Evolutionary conservation across 805 yeast species (phyloP).

Genomic region (Teunomyces pallodes): DNA sequence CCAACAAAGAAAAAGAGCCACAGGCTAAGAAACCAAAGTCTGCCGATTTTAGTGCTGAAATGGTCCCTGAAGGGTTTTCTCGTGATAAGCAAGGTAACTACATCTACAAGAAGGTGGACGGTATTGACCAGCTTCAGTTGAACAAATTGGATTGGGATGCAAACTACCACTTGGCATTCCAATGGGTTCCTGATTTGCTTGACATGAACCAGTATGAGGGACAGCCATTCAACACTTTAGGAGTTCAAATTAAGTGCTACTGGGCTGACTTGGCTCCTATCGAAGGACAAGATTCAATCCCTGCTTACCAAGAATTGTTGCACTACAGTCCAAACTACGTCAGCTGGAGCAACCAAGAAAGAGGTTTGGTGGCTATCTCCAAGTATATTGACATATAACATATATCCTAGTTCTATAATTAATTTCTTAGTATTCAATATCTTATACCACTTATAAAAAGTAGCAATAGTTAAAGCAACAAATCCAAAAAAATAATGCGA

Average conservation of each 20-base stretch:
- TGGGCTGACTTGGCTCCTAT: conserved; percentile 73
- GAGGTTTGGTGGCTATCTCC: conserved; percentile 66
- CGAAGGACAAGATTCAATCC: conserved; percentile 40
- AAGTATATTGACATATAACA: conserved; percentile 41
- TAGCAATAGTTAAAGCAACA: not conserved
- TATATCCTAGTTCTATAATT: not conserved
- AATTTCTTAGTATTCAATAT: not conserved
- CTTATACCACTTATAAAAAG: not conserved
- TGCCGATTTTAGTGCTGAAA: conserved; percentile 7
- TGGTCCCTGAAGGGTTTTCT: conserved; percentile 47
- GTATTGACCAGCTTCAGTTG: conserved; percentile 62
- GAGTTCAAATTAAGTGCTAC: conserved; percentile 61
- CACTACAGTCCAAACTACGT: conserved; percentile 65
- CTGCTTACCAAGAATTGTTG: conserved; percentile 70
- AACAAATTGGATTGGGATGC: conserved; percentile 64
- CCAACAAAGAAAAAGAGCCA: conserved; percentile 20
- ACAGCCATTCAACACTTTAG: conserved; percentile 36
- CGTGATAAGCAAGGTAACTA: conserved; percentile 41
- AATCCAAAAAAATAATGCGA: conserved; percentile 7
- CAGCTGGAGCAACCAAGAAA: conserved; percentile 60
- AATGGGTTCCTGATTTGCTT: conserved; percentile 69
- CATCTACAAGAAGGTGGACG: conserved; percentile 52
- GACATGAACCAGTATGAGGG: conserved; percentile 32
- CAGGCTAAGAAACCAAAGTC: conserved; percentile 16
- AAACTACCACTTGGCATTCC: conserved; percentile 59